These are phyloP conservation scores for Penicillium coffeae DNA, from an alignment of 495 filamentous ascomycete species.

Conservation along the genomic window DNA sequence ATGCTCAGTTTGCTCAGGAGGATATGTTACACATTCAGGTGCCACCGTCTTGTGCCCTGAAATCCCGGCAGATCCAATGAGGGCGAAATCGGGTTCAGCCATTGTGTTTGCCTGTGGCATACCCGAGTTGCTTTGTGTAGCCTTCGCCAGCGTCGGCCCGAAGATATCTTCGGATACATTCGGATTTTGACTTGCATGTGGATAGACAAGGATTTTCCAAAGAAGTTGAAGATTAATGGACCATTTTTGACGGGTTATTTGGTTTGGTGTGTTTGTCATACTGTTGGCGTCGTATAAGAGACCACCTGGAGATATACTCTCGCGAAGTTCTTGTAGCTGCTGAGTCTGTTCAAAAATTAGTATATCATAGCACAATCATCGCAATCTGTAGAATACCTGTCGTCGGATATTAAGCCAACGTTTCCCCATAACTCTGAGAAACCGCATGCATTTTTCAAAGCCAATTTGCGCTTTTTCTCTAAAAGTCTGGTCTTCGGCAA, in stretches of 20 bases:
- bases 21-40: conserved; percentile 29
- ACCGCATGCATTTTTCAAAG: conserved; percentile 31
- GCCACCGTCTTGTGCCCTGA: conserved; percentile 34
- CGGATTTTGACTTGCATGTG: conserved; percentile 22
- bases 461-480: conserved; percentile 26
- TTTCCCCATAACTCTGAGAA: conserved; percentile 19
- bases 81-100: conserved; percentile 26
- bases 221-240: conserved; percentile 27
- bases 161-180: conserved; percentile 20
- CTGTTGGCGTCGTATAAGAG: neutral
- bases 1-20: conserved; percentile 27
- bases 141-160: conserved; percentile 21
- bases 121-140: conserved; percentile 9
- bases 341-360: conserved; percentile 11
- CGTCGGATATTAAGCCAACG: conserved; percentile 30
- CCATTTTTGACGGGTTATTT: conserved; percentile 17
- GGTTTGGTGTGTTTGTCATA: neutral
- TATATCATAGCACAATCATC: neutral
- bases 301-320: conserved; percentile 25
- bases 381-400: conserved; percentile 15
- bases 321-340: conserved; percentile 26
- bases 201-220: conserved; percentile 30
- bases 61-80: conserved; percentile 35
- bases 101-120: conserved; percentile 9
- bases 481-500: conserved; percentile 31